Percentiles rank a stretch among this genome's conserved stretches.
Conservation (phyloP, 2,329 filamentous ascomycete species). For the Beauveria sp. region DNA sequence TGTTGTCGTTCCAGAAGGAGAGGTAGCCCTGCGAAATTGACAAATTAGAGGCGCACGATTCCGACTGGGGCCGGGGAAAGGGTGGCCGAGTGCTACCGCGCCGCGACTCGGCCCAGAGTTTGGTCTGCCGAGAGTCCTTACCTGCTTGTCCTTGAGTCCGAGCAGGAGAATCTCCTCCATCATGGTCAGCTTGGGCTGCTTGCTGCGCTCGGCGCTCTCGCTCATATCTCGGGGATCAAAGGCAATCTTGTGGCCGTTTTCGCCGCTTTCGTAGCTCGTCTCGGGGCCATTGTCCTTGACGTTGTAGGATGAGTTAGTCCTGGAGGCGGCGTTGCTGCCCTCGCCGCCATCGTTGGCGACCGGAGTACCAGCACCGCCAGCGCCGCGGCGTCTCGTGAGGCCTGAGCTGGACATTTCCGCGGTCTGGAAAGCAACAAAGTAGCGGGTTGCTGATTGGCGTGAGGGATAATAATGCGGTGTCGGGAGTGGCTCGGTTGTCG, state of each 20-base stretch:
- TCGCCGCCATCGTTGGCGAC: conserved; percentile 43
- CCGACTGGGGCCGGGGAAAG: not conserved
- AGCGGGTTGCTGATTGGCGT: not conserved
- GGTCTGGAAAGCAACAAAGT: not conserved
- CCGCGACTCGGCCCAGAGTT: too few species aligned
- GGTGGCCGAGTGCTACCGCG: not conserved
- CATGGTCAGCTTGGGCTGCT: conserved; percentile 95
- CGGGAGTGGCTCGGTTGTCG: not conserved
- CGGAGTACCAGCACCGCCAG: conserved; percentile 54
- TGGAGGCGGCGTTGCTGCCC: conserved; percentile 46
- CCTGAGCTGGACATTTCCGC: conserved; percentile 38
- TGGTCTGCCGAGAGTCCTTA: conserved; percentile 32
- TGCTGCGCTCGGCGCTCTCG: conserved; percentile 91
- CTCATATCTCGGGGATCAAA: conserved; percentile 96
- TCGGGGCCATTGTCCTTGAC: conserved; percentile 50
- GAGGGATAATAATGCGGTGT: not conserved
- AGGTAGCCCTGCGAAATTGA: conserved; percentile 70
- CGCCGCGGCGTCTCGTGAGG: conserved; percentile 60
- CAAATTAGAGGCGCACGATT: not conserved
- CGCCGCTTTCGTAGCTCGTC: conserved; percentile 84
- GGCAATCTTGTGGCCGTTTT: conserved; percentile 98
- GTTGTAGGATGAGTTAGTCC: conserved; percentile 49
- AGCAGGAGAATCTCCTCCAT: conserved; percentile 98
- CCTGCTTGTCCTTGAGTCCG: conserved; percentile 97
- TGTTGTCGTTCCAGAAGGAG: conserved; percentile 99